These are phyloP conservation scores for Nelumbo lutea DNA, from an alignment of 164 flowering plant genomes.

Conservation along the genomic window DNA sequence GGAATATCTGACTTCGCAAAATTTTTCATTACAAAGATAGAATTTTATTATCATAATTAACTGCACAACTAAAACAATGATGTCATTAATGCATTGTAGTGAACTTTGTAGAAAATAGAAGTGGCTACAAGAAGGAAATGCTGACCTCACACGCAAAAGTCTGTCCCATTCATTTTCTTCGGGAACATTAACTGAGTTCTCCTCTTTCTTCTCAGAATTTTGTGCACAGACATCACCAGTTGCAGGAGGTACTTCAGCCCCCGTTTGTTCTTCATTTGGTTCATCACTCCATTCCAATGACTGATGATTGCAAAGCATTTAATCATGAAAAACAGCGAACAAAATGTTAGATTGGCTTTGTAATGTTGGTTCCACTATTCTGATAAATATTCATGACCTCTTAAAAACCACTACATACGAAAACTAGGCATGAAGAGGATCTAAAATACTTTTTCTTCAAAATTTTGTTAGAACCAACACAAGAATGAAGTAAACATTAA, in stretches of 20 bases:
- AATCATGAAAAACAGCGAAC: not conserved
- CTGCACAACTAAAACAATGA: not conserved
- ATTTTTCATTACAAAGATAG: too few species aligned
- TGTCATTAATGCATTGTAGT: not conserved
- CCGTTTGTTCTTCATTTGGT: constrained; percentile 63
- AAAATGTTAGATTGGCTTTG: constrained; percentile 4
- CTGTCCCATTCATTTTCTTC: constrained; percentile 99
- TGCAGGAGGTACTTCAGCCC: constrained; percentile 41
- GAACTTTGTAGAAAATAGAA: not conserved
- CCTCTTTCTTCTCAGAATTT: constrained; percentile 63
- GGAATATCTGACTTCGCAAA: too few species aligned
- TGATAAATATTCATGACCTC: not conserved
- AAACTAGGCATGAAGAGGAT: not conserved
- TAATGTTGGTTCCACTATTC: not conserved
- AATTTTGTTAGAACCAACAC: not conserved
- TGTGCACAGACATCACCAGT: constrained; percentile 40
- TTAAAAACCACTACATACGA: not conserved
- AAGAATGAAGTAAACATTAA: too few species aligned
- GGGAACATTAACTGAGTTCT: constrained; percentile 22
- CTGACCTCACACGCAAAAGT: constrained; percentile 82
- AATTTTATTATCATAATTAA: not conserved
- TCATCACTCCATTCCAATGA: constrained; percentile 97
- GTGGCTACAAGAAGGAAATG: constrained; percentile 3
- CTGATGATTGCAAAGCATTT: constrained; percentile 30
- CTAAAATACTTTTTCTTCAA: not conserved